A percentile compares a stretch with the other conserved stretches of the same genome.
phyloP scores from a whole-genome alignment of 2,329 filamentous ascomycete species.

The Pseudonectria foliicola region DNA sequence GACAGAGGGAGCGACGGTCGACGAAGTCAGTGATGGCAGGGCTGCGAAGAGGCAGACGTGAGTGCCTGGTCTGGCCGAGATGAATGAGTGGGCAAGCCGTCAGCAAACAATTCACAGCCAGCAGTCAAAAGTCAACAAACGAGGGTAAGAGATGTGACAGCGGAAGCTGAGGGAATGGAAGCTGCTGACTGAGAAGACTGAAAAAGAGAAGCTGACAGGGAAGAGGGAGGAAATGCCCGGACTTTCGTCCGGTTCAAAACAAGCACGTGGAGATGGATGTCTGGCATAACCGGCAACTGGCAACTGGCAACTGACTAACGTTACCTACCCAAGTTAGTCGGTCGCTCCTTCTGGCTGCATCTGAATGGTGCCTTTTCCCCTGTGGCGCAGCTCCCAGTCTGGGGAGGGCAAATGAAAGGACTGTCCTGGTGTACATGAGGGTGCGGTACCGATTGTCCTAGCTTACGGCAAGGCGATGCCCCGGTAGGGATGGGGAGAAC shows the following conservation, averaged over 20 bases:
- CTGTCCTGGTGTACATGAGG: constrained; percentile 1
- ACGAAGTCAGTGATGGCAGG: neutral
- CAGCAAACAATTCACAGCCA: no score
- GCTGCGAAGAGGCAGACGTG: constrained; percentile 2
- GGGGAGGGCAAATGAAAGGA: constrained; percentile 21
- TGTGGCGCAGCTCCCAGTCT: constrained; percentile 5
- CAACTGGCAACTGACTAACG: no score
- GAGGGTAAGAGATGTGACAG: constrained; percentile 3
- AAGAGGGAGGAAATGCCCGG: constrained; percentile 16
- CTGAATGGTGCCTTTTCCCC: constrained; percentile 5
- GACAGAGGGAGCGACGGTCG: neutral
- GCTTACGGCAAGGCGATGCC: no score
- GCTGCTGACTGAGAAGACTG: constrained; percentile 6
- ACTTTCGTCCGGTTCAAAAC: constrained; percentile 16
- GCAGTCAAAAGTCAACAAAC: no score
- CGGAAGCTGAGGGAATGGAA: constrained; percentile 1
- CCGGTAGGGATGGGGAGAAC: no score
- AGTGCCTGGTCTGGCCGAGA: neutral
- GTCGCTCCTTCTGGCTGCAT: neutral
- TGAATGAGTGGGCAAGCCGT: no score
- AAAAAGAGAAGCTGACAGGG: neutral
- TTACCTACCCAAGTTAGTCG: no score
- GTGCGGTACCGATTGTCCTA: no score
- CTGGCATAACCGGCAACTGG: constrained; percentile 5
- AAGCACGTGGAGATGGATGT: constrained; percentile 21